Percentiles rank a stretch among this genome's conserved stretches.
Conservation (phyloP, 179 eudicot species). For the Patellifolia procumbens region DNA sequence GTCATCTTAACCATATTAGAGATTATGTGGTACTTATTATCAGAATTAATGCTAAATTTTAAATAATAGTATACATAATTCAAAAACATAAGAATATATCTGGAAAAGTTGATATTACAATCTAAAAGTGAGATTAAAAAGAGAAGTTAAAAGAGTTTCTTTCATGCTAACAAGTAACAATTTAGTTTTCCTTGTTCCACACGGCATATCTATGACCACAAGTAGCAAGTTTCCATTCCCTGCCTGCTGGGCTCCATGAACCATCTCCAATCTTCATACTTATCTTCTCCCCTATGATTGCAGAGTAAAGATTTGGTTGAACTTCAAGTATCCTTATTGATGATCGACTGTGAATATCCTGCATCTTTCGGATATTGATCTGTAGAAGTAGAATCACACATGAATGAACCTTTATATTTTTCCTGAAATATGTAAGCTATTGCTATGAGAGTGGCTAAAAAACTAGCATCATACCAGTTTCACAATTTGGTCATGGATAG, state of each 20-base stretch:
- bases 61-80: too few relatives aligned
- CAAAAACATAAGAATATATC: too few relatives aligned
- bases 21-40: too few relatives aligned
- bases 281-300: constrained; percentile 71
- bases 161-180: not conserved
- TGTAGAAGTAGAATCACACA: constrained; percentile 31
- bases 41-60: too few relatives aligned
- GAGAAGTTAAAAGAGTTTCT: too few relatives aligned
- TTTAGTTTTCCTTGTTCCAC: constrained; percentile 55
- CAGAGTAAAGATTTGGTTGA: constrained; percentile 74
- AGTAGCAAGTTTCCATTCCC: constrained; percentile 81
- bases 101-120: too few relatives aligned
- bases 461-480: constrained; percentile 60
- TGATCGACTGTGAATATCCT: constrained; percentile 74
- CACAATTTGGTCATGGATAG: constrained; percentile 77
- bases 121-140: too few relatives aligned
- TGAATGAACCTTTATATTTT: not conserved
- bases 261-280: constrained; percentile 87
- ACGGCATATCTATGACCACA: constrained; percentile 81
- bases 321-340: constrained; percentile 72
- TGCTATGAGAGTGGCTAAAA: not conserved
- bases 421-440: not conserved
- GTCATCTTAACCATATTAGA: too few relatives aligned
- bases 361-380: constrained; percentile 61
- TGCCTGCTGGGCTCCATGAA: constrained; percentile 82